These are phyloP conservation scores for Thoreauomyces humboldtii DNA, from an alignment of 192 early-diverging fungal species.

Conservation along the genomic window DNA sequence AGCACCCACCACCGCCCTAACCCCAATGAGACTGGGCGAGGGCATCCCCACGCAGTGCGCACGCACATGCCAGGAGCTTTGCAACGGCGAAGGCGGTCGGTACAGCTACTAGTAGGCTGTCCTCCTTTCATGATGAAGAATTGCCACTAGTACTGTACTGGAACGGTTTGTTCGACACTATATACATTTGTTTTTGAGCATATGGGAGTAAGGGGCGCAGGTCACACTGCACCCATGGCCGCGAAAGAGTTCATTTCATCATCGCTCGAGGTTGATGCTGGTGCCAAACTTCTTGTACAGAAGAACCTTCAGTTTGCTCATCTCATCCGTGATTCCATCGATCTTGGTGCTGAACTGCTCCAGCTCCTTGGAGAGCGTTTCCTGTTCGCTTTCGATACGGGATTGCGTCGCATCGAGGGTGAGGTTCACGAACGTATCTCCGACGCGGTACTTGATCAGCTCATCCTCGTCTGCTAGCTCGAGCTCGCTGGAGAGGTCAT, in stretches of 20 bases:
- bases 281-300: slow-evolving; percentile 93
- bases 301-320: slow-evolving; percentile 81
- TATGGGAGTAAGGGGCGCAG: too few relatives aligned
- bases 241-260: slow-evolving; percentile 8
- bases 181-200: too few relatives aligned
- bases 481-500: slow-evolving; percentile 88
- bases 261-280: slow-evolving; percentile 87
- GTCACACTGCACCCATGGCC: too few relatives aligned
- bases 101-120: too few relatives aligned
- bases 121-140: too few relatives aligned
- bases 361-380: slow-evolving; percentile 56
- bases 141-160: too few relatives aligned
- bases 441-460: slow-evolving; percentile 79
- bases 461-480: slow-evolving; percentile 93
- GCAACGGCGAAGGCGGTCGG: too few relatives aligned
- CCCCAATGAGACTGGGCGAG: too few relatives aligned
- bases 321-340: slow-evolving; percentile 54
- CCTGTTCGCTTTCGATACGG: slow-evolving; percentile 65
- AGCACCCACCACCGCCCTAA: too few relatives aligned
- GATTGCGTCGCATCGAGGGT: slow-evolving; percentile 70
- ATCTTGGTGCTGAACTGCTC: slow-evolving; percentile 66
- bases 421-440: slow-evolving; percentile 80
- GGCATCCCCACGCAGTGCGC: too few relatives aligned
- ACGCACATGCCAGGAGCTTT: too few relatives aligned
- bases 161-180: too few relatives aligned